Evolutionary conservation across 768 basidiomycete genomes (phyloP), one percentile per base, ranked within the genome.

Genomic region (Leccinum rimulosum): DNA sequence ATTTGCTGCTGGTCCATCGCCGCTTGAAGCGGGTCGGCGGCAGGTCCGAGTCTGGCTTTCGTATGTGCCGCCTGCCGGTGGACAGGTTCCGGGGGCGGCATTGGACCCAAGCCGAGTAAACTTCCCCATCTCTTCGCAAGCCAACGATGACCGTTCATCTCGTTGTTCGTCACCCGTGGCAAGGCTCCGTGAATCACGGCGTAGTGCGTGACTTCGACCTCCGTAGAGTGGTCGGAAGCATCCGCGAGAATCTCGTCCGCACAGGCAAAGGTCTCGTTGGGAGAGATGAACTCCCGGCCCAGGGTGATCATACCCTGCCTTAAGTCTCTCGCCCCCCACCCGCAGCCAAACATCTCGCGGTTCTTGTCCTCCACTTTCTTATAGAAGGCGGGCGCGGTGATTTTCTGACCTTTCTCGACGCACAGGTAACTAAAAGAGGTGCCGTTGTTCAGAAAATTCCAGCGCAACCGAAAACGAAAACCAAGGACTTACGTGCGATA

Each of bases 261-360:
- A 11, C 53, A 50, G 5, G 22, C 10, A 12, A 59, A 59, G 15
- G 48, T 33, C 5, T 59, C 19, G 8, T 55, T 9, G 0, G 58
- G 53, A 5, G 58, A 50, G 30, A 59, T 59, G 7, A 59, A 59
- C 11, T 59, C 36, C 6, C 15, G 53, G 1, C 15, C 58, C 4
- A 59, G 19, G 2, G 58, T 55, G 10, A 59, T 50, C 58, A 59
- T 59, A 7, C 58, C 58, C 33, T 59, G 58, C 2, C 48, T 53
- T 5, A 59, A 59, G 6, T 59, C 53, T 6, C 58, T 59, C 3
- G 53, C 53, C 7, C 53, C 58, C 56, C 56, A 57, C 15, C 5
- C 19, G 3, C 56, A 57, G 14, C 38, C 15, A 14, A 59, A 59
- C 2, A 33, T 25, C 0, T 22, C 38, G 0, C 7, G 6, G 17